Evolutionary conservation across 192 early-diverging fungal genomes (phyloP), one percentile per base, ranked within the genome.

Genomic region (Podila horticola): DNA sequence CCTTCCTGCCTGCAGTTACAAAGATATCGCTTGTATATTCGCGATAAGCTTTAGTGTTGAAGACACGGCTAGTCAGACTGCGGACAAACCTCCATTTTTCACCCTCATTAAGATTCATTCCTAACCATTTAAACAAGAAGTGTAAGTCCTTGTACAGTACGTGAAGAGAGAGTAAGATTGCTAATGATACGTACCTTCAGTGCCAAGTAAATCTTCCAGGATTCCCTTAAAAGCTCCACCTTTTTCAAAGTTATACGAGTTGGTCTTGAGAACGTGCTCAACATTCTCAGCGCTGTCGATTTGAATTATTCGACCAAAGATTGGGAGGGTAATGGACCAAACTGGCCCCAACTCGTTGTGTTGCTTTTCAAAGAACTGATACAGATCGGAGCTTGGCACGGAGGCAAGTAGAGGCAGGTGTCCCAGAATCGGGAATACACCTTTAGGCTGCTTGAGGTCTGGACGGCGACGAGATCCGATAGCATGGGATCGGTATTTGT

Each of bases 261-360:
- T 69, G 36, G 30, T 59, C 50, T 59, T 69, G 5, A 62, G 26
- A 67, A 67, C 72, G 49, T 75, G 51, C 12, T 75, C 74, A 6
- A 75, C 48, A 48, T 64, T 69, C 61, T 75, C 74, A 5, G 74
- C 51, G 4, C 51, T 50, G 20, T 75, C 74, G 11, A 62, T 62
- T 26, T 74, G 58, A 57, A 74, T 74, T 63, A 74, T 74, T 17
- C 72, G 33, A 1, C 72, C 72, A 41, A 74, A 19, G 22, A 51
- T 9, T 0, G 66, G 72, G 2, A 67, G 26, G 1, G 59, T 26
- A n/a, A 74, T 74, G 17, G 59, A 61, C 72, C 72, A 74, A 1
- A 66, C 64, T 1, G 72, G 72, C 5, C 72, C 72, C 1, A 62
- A n/a, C 9, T 67, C 66, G 0, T 67, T 41, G 49, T 67, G 26